Conservation (phyloP, 2,329 filamentous ascomycete genomes). For the Colletotrichum lentis region DNA sequence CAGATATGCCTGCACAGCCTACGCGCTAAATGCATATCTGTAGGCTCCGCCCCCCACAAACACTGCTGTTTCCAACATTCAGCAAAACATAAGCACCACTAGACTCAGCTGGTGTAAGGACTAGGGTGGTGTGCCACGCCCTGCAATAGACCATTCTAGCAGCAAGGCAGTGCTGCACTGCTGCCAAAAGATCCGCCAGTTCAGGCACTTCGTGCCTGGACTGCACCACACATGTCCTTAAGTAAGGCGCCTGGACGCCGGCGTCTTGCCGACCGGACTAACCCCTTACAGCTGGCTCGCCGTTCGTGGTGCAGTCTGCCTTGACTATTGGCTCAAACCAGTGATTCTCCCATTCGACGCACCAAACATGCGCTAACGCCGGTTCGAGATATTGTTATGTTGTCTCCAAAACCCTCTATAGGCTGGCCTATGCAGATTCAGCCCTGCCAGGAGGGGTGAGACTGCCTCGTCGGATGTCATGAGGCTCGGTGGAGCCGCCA, state of each 20-base stretch:
- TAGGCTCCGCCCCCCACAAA: neutral
- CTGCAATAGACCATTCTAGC: too few relatives aligned
- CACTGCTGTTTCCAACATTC: neutral
- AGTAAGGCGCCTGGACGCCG: too few relatives aligned
- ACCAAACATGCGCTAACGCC: slow-evolving; percentile 8
- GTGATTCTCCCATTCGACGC: neutral
- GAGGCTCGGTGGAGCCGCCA: slow-evolving; percentile 18
- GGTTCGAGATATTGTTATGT: slow-evolving; percentile 3
- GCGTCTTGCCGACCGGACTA: too few relatives aligned
- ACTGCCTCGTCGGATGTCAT: slow-evolving; percentile 27
- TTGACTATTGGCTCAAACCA: slow-evolving; percentile 19
- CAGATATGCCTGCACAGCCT: slow-evolving; percentile 7
- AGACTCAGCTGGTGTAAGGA: too few relatives aligned
- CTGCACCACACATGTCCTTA: too few relatives aligned
- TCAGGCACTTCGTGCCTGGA: too few relatives aligned
- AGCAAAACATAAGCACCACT: neutral
- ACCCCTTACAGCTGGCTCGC: slow-evolving; percentile 20
- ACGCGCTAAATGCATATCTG: slow-evolving; percentile 4
- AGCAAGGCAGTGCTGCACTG: too few relatives aligned
- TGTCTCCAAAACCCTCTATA: neutral
- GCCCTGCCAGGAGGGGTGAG: slow-evolving; percentile 5
- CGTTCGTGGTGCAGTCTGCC: slow-evolving; percentile 30
- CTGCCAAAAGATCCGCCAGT: too few relatives aligned
- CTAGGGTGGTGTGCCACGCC: too few relatives aligned
- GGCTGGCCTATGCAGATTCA: slow-evolving; percentile 30